Evolutionary conservation across 352 stramenopile genomes (phyloP), one percentile per base, ranked within the genome.

Genomic region (Phytophthora fragariaefolia): DNA sequence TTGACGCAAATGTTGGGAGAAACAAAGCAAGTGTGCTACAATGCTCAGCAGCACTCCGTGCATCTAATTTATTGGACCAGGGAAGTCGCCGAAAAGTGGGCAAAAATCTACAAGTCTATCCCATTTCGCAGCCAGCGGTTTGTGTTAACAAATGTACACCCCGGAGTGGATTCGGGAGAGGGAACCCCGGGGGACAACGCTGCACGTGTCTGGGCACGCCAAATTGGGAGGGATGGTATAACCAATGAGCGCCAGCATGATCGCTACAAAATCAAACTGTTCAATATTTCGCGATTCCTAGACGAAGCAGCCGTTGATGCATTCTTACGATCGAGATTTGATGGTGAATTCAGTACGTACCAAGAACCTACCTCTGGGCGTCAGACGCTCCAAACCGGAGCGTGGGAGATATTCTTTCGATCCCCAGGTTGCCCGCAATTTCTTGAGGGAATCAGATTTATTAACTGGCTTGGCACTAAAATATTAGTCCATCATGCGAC

Each of bases 1-100:
- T n/a, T 60, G 2, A 60, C 53, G 7, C n/a, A 50, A 49, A 61
- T 61, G 54, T n/a, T 61, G 0, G 40, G 26, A 15, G 54, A 61
- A 26, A 53, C 54, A 8, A 61, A 61, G 24, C 54, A 61, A 8
- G 42, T 61, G 0, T 49, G 24, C 6, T 61, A 61, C 9, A 53
- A 61, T 7, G 40, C 17, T 6, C 40, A 53, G 17, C 24, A 53
- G 5, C 54, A 61, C n/a, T 52, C 54, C 9, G 42, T 61, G 3
- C 54, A 51, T 22, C 30, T 61, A 17, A 48, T 50, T 26, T 59
- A 28, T 9, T 59, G 52, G 52, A 59, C 52, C 1, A 4, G 52
- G 13, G 52, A 59, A 59, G 38, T 15, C n/a, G 52, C 23, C 8
- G 28, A 12, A 2, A 50, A 50, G n/a, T 59, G 38, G 52, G 24